Base-by-base conservation (phyloP, 2,329 filamentous ascomycete species). In the Thielaviopsis ethacetica region DNA sequence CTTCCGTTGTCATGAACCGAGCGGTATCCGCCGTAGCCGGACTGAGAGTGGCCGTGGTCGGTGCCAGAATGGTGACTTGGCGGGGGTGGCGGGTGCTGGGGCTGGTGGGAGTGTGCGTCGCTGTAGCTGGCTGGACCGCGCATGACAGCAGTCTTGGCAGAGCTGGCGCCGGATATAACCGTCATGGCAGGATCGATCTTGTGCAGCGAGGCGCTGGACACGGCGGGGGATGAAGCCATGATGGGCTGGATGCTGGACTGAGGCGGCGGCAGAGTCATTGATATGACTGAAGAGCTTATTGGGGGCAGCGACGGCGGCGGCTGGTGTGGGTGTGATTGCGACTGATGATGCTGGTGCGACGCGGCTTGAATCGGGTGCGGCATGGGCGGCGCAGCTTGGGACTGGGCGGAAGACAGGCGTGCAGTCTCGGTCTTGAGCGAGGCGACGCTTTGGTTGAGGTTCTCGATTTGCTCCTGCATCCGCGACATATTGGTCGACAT, bases 391-490 rank as follows among this genome's bases (percentile, higher is more conserved):
- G 34, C 30, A 22, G 27, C 17, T 19, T 24, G 30, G 9, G 57
- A 24, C n/a, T 52, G 22, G 10, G 50, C 38, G 3, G 24, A 26
- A 17, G 73, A 70, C 17, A 74, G 69, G 21, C 74, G 76, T 47
- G 73, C 63, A 1, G 75, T 71, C 53, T 80, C 79, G 57, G 74
- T 72, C 59, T 85, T 84, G 50, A 95, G 75, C 53, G 79, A 75
- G 66, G 78, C 86, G 66, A 96, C 75, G 65, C 79, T 86, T 61
- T 81, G 80, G 67, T 85, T 88, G 34, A 97, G 78, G 63, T 79
- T 79, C 61, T 88, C 84, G 66, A 96, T 86, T 71, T 95, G 89
- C 58, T 91, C 84, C 69, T 96, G 90, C 24, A 96, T 77, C 9
- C 79, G 78, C 12, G 75, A 73, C 61, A 96, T 81, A 64, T 93